Base-by-base conservation (phyloP, 2,329 filamentous ascomycete species). In the Verticillium nonalfalfae region DNA sequence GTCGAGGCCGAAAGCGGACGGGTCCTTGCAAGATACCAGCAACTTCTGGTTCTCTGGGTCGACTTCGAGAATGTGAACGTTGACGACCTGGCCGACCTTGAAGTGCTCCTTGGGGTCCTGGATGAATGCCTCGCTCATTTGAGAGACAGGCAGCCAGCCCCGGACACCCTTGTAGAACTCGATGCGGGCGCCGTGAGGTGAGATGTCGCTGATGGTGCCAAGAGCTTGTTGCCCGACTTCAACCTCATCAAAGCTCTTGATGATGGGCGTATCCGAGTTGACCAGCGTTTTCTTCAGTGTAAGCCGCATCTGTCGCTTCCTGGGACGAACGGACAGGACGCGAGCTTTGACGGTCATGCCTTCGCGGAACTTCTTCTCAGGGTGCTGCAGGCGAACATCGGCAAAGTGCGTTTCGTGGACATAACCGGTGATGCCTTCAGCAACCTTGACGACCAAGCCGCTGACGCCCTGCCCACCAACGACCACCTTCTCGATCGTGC, bases 41-140 rank as follows among this genome's bases (percentile, higher is more conserved):
- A 99, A 84, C 66, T 90, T 88, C 63, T 83, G 81, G 45, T 84
- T 80, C 61, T 89, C 86, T 1, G 87, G 79, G 67, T 96, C 87
- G 58, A 97, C 86, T 58, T 89, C 90, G 38, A 97, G 75, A n/a
- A 96, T 87, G 69, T 94, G 91, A 21, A 97, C 90, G 69, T 87
- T 96, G 66, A 99, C 89, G 1, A 96, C 94, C 73, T 99, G 95
- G 0, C 95, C 96, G 54, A 87, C 77, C 39, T 89, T 87, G 79
- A 99, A 99, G 75, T 98, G 93, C 70, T 96, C 88, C 56, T 85
- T 86, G 4, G 95, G 93, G 70, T 97, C 90, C 67, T 90, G 85
- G 69, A 99, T 97, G 71, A 90, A 97, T 11, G 93, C 93, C 73
- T 99, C 95, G 72, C 95, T 98, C 95, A 99, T 99, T 75, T 99